These are phyloP conservation scores for Rhynchosporium secalis DNA, from an alignment of 2,329 filamentous ascomycete species.

Conservation along the genomic window DNA sequence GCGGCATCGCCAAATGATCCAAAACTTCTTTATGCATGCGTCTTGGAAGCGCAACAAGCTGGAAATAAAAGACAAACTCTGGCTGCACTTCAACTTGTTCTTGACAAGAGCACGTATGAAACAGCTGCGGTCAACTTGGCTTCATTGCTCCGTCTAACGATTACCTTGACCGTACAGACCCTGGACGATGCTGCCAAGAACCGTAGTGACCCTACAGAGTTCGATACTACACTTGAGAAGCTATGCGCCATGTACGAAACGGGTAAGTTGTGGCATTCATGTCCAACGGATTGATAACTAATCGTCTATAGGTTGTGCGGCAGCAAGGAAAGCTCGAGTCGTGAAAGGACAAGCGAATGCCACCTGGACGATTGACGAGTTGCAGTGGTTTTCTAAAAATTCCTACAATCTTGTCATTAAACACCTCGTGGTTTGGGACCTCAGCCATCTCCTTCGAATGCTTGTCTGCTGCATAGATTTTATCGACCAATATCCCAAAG, in stretches of 20 bases:
- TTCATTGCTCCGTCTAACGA: slow-evolving; percentile 62
- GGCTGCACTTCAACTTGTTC: slow-evolving; percentile 57
- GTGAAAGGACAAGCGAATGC: slow-evolving; percentile 36
- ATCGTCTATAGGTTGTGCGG: slow-evolving; percentile 27
- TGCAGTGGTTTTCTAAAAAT: slow-evolving; percentile 83
- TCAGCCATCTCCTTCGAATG: slow-evolving; percentile 56
- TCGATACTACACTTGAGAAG: slow-evolving; percentile 44
- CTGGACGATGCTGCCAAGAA: slow-evolving; percentile 37
- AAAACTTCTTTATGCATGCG: slow-evolving; percentile 75
- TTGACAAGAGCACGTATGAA: slow-evolving; percentile 54
- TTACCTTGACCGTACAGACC: slow-evolving; percentile 51
- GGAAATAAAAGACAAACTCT: slow-evolving; percentile 63
- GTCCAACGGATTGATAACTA: neutral
- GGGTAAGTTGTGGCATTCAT: slow-evolving; percentile 38
- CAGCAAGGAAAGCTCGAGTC: slow-evolving; percentile 46
- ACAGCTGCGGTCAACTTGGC: slow-evolving; percentile 57
- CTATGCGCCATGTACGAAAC: slow-evolving; percentile 57
- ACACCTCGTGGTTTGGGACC: slow-evolving; percentile 56
- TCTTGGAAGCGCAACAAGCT: slow-evolving; percentile 69
- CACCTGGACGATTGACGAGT: slow-evolving; percentile 61
- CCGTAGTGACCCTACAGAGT: neutral
- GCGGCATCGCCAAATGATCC: slow-evolving; percentile 52
- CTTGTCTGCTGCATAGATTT: slow-evolving; percentile 54
- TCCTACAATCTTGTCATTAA: slow-evolving; percentile 76
- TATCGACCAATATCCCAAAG: slow-evolving; percentile 51